A percentile compares a stretch with the other conserved stretches of the same genome.
phyloP scores from a whole-genome alignment of 495 filamentous ascomycete species.

The Choiromyces venosus region DNA sequence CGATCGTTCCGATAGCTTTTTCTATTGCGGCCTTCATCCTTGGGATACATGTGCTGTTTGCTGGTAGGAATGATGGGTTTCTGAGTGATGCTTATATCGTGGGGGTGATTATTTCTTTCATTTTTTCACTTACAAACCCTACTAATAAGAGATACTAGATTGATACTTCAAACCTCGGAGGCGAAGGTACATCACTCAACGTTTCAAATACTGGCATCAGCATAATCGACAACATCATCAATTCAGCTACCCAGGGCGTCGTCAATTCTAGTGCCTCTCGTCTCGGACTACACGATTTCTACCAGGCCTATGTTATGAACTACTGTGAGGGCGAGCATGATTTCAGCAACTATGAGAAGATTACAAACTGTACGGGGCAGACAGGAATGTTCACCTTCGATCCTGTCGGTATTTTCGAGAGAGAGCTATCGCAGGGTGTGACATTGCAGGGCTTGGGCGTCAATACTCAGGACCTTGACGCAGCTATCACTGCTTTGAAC shows the following conservation, averaged over 20 bases:
- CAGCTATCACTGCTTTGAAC: slow-evolving; percentile 22
- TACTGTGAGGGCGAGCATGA: slow-evolving; percentile 30
- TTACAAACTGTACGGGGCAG: slow-evolving; percentile 29
- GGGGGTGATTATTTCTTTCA: slow-evolving; percentile 15
- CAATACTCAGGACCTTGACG: slow-evolving; percentile 23
- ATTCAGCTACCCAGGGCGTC: slow-evolving; percentile 5
- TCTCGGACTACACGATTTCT: slow-evolving; percentile 37
- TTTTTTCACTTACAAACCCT: background rate
- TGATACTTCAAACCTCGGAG: slow-evolving; percentile 32
- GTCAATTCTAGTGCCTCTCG: slow-evolving; percentile 24
- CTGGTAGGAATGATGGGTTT: slow-evolving; percentile 27
- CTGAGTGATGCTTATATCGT: slow-evolving; percentile 35
- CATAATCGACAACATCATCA: slow-evolving; percentile 11
- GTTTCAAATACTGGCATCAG: slow-evolving; percentile 22
- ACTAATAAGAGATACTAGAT: slow-evolving; percentile 11
- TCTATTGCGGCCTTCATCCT: slow-evolving; percentile 30
- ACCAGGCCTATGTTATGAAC: slow-evolving; percentile 34
- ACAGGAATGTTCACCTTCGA: slow-evolving; percentile 34
- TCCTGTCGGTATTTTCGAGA: slow-evolving; percentile 27
- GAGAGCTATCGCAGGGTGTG: slow-evolving; percentile 19
- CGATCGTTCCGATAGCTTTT: slow-evolving; percentile 32
- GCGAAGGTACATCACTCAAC: slow-evolving; percentile 12
- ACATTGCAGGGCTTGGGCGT: slow-evolving; percentile 35
- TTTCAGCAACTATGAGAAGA: background rate
- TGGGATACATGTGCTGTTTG: slow-evolving; percentile 28